Percentiles rank a stretch among this genome's conserved stretches.
Evolutionary conservation across 1,284 basidiomycete genomes (phyloP).

Genomic region (Phenoliferia sp.): DNA sequence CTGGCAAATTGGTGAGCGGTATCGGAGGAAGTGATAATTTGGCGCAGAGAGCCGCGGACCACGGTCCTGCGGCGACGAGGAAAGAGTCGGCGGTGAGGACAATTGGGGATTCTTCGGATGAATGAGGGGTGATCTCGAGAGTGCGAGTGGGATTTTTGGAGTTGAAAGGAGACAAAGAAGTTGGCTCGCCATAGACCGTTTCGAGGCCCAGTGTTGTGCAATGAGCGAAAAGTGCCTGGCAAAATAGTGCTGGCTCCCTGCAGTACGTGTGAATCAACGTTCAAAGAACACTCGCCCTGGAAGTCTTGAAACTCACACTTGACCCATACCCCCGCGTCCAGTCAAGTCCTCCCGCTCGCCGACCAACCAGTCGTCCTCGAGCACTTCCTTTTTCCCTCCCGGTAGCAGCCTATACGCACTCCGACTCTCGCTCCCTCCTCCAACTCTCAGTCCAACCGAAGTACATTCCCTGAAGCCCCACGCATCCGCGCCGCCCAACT

Average conservation of each 20-base stretch:
- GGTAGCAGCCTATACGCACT: constrained; percentile 25
- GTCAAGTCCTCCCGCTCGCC: constrained; percentile 23
- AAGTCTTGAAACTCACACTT: constrained; percentile 14
- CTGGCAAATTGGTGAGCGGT: constrained; percentile 26
- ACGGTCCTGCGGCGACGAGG: constrained; percentile 26
- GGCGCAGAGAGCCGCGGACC: constrained; percentile 19
- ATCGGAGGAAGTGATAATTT: constrained; percentile 13
- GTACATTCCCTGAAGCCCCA: constrained; percentile 24
- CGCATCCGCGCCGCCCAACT: constrained; percentile 4
- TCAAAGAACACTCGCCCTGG: background rate
- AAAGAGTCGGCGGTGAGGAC: constrained; percentile 7
- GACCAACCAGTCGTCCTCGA: constrained; percentile 15
- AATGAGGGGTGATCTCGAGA: background rate
- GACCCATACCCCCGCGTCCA: constrained; percentile 23
- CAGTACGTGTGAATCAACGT: background rate
- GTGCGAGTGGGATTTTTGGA: background rate
- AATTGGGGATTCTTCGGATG: background rate
- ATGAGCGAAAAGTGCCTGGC: constrained; percentile 9
- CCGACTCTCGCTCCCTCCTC: constrained; percentile 7
- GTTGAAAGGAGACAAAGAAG: background rate
- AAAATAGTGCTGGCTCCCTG: constrained; percentile 28
- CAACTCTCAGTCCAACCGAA: constrained; percentile 23
- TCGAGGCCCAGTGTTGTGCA: constrained; percentile 9
- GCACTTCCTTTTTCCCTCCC: constrained; percentile 8
- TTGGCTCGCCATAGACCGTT: constrained; percentile 11